Evolutionary conservation across 192 early-diverging fungal genomes (phyloP).

Genomic region (Physocladia obscura): DNA sequence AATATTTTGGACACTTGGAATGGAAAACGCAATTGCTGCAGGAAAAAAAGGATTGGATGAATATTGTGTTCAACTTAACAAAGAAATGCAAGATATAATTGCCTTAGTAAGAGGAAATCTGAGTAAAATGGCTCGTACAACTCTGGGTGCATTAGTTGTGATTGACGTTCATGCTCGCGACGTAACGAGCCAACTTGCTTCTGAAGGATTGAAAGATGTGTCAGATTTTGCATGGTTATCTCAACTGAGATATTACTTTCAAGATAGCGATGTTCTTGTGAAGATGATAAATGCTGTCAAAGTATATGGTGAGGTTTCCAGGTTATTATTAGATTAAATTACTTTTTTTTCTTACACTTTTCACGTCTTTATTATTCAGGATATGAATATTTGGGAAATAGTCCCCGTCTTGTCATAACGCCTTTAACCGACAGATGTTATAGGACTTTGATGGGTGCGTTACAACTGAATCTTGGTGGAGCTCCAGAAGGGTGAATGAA

Average conservation of each 20-base stretch:
- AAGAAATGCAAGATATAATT: slow-evolving; percentile 58
- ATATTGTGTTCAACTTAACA: slow-evolving; percentile 46
- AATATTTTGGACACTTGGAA: slow-evolving; percentile 61
- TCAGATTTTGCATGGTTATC: slow-evolving; percentile 63
- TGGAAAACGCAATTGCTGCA: slow-evolving; percentile 49
- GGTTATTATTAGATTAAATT: too few relatives aligned
- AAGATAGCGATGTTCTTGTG: slow-evolving; percentile 58
- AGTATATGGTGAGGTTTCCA: slow-evolving; percentile 58
- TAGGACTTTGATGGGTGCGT: slow-evolving; percentile 59
- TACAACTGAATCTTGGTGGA: slow-evolving; percentile 65
- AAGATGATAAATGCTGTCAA: slow-evolving; percentile 65
- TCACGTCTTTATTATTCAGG: slow-evolving; percentile 12
- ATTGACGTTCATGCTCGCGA: slow-evolving; percentile 68
- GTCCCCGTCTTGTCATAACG: slow-evolving; percentile 58
- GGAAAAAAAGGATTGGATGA: slow-evolving; percentile 57
- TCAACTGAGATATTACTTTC: slow-evolving; percentile 65
- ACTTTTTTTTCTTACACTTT: too few relatives aligned
- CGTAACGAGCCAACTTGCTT: slow-evolving; percentile 47
- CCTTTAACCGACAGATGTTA: slow-evolving; percentile 67
- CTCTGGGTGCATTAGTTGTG: slow-evolving; percentile 63
- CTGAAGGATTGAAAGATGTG: slow-evolving; percentile 48
- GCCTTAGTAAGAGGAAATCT: slow-evolving; percentile 59
- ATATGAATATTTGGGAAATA: slow-evolving; percentile 54
- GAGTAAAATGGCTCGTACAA: slow-evolving; percentile 59
- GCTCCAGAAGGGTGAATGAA: slow-evolving; percentile 54